Evolutionary conservation across 305 asterid species (phyloP), one percentile per base, ranked within the genome.

Genomic region (Fraxinus platypoda): DNA sequence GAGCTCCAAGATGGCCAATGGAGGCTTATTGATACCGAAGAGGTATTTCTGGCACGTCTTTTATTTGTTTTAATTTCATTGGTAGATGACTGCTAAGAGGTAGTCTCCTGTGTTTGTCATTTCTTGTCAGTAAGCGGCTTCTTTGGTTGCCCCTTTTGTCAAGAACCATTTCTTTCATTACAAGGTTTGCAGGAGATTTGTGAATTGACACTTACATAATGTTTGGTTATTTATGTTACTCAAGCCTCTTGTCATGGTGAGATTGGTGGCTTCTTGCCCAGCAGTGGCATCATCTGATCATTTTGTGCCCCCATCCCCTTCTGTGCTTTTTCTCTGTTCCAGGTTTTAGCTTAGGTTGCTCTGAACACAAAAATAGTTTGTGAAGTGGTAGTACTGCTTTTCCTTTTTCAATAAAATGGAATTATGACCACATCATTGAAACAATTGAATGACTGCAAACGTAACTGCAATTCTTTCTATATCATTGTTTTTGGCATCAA

Each of bases 1-100:
- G 98, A 95, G 91, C 85, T 91, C 71, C 85, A 82, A 72, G 88
- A 89, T 74, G 91, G 93, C 79, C 74, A 62, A 37, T 95, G 98
- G 98, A 92, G 93, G 86, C 84, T 93, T 82, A 92, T 95, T 81
- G 97, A 95, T 86, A 86, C 94, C 64, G 94, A 87, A 86, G 89
- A 90, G 98, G 98, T 94, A 85, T 74, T 46, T 76, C 34, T 70
- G 21, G 38, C 80, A 23, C 38, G 70, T 75, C 34, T 28, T 80
- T 64, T 6, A 62, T 9, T 21, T 37, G 35, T 62, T 59, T 78
- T 33, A 74, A 78, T 43, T 43, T 43, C 54, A 43, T 73, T 28
- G 46, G n/a, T 80, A 62, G 76, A 57, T 21, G 43, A 26, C 59
- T 30, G 71, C 13, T 15, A 72, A 72, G 76, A 72, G 7, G 76